Evolutionary conservation across 441 rosid genomes (phyloP).

Genomic region (Euphorbia neoarborescens): DNA sequence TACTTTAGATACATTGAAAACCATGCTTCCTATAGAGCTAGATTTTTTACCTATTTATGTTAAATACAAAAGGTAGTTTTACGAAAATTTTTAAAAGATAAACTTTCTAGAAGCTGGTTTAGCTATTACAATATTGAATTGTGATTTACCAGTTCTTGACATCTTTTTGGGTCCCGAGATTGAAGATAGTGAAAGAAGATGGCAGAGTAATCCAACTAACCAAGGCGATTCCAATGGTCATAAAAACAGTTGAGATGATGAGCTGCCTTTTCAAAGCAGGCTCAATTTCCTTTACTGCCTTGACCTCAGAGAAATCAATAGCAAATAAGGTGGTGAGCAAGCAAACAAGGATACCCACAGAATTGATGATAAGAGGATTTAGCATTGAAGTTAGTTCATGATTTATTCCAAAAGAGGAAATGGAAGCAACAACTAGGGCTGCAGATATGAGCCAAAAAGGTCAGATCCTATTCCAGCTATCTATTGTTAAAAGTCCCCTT

Average conservation of each 20-base stretch:
- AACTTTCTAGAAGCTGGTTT: not conserved
- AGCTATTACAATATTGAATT: not conserved
- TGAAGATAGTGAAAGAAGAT: slow-evolving; percentile 74
- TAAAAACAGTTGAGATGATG: slow-evolving; percentile 63
- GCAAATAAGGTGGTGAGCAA: slow-evolving; percentile 80
- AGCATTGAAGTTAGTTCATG: slow-evolving; percentile 76
- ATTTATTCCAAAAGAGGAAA: slow-evolving; percentile 82
- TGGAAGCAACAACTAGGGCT: slow-evolving; percentile 80
- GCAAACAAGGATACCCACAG: slow-evolving; percentile 76
- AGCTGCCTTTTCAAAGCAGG: slow-evolving; percentile 79
- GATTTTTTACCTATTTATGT: too few species aligned
- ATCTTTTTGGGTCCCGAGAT: slow-evolving; percentile 69
- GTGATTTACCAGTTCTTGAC: slow-evolving; percentile 68
- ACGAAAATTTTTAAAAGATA: too few species aligned
- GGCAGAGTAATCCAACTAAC: slow-evolving; percentile 74
- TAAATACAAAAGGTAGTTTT: not conserved
- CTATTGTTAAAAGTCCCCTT: slow-evolving; percentile 77
- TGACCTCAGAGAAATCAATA: slow-evolving; percentile 76
- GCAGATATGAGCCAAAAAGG: slow-evolving; percentile 93
- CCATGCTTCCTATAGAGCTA: not conserved
- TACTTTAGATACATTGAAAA: not conserved
- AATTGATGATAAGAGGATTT: slow-evolving; percentile 69
- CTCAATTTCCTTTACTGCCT: slow-evolving; percentile 74
- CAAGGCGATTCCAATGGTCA: slow-evolving; percentile 71
- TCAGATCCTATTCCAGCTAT: slow-evolving; percentile 98